Base-by-base conservation (phyloP, 2,329 filamentous ascomycete genomes). In the Aspergillus sergii region DNA sequence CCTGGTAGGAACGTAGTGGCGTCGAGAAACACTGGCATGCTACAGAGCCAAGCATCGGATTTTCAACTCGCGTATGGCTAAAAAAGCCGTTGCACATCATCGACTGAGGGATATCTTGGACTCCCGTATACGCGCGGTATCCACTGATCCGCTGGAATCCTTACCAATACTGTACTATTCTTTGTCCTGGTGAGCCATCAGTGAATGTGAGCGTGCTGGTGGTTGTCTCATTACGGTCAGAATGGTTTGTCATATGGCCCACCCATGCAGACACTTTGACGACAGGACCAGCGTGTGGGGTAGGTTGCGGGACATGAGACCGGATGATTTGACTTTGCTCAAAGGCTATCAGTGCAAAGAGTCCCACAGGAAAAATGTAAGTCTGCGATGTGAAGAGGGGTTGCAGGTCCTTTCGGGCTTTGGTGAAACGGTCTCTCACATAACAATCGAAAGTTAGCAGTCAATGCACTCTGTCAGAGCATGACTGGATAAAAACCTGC, bases 201-300 rank as follows among this genome's bases (percentile, higher is more conserved):
- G 51, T 39, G 51, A 39, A 21, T 21, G 6, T 39, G 51, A 55
- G 11, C 21, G 32, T 23, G 19, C 14, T 28, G 21, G n/a, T 19
- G 32, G 32, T 55, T 39, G 51, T 10, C 51, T 55, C 21, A 14
- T 39, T 55, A 10, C 32, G 32, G 34, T 55, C n/a, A 34, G 51
- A n/a, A 14, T 55, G 26, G 32, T 39, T 55, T 39, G 34, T 39
- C 30, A 55, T 23, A 55, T 55, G 34, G 51, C 51, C 21, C 34
- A 55, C 32, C 51, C 23, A 9, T 55, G 51, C 51, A 39, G 32
- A 41, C 32, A 55, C 50, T 34, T 54, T 54, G 30, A 54, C 12
- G 32, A 55, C n/a, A n/a, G 32, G n/a, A 55, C 51, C 51, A 54
- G 51, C 16, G 28, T 36, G 51, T 54, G 51, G 51, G 51, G 51